Evolutionary conservation across 1,284 basidiomycete species (phyloP).

Genomic region (Marasmius sp.): DNA sequence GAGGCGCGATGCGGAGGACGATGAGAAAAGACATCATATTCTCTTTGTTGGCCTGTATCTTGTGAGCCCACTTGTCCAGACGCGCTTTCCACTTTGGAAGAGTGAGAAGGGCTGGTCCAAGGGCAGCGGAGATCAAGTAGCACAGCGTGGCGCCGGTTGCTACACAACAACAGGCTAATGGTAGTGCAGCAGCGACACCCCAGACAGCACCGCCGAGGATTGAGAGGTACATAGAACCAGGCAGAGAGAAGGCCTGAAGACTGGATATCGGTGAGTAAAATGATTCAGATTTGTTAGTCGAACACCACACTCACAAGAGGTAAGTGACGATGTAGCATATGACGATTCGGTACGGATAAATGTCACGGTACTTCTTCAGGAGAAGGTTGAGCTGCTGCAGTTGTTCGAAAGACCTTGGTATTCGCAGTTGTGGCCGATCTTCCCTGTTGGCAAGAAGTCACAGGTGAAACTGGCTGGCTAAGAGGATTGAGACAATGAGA

Average conservation of each 20-base stretch:
- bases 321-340: conserved; percentile 87
- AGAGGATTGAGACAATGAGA: not conserved
- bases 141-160: conserved; percentile 91
- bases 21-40: conserved; percentile 90
- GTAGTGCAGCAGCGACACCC: conserved; percentile 87
- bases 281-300: not conserved
- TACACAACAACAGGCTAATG: conserved; percentile 91
- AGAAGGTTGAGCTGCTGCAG: conserved; percentile 79
- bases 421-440: conserved; percentile 71
- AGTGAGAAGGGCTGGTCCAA: conserved; percentile 86
- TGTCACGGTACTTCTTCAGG: conserved; percentile 86
- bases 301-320: conserved; percentile 70
- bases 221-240: conserved; percentile 97
- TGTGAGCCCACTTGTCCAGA: conserved; percentile 80
- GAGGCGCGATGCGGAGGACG: conserved; percentile 89
- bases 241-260: conserved; percentile 94
- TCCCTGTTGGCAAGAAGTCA: conserved; percentile 41
- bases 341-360: conserved; percentile 80
- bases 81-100: conserved; percentile 82
- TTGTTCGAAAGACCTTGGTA: conserved; percentile 83
- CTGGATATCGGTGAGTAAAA: conserved; percentile 36
- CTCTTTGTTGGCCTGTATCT: conserved; percentile 70
- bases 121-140: conserved; percentile 87
- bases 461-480: conserved; percentile 5
- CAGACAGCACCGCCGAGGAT: conserved; percentile 96